Conservation (phyloP, 495 filamentous ascomycete species). For the Emericellopsis terricola region DNA sequence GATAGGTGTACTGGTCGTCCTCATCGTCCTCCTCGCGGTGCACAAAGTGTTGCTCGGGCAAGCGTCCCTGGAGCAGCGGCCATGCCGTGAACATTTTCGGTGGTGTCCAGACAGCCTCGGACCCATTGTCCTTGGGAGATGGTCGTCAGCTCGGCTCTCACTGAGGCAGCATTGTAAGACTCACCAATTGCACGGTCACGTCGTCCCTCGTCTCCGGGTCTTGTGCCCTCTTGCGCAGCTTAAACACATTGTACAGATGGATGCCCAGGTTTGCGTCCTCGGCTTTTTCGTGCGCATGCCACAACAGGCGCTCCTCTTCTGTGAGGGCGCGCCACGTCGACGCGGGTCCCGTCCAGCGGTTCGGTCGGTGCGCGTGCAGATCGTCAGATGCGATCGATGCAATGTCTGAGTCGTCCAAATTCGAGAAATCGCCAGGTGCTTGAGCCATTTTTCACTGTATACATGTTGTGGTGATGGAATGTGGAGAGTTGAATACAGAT, state of each 20-base stretch:
- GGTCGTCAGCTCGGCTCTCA: no score
- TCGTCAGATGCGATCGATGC: slow-evolving; percentile 13
- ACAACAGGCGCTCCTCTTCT: slow-evolving; percentile 34
- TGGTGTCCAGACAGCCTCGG: slow-evolving; percentile 19
- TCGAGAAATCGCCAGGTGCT: no score
- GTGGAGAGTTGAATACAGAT: background rate
- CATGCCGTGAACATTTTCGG: slow-evolving; percentile 56
- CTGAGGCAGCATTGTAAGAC: no score
- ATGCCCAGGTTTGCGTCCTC: slow-evolving; percentile 43
- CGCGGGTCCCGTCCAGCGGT: slow-evolving; percentile 32
- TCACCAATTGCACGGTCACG: slow-evolving; percentile 11
- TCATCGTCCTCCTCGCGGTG: slow-evolving; percentile 16
- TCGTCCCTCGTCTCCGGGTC: slow-evolving; percentile 7
- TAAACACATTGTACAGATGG: slow-evolving; percentile 62
- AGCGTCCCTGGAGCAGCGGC: slow-evolving; percentile 42
- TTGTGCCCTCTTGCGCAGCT: slow-evolving; percentile 28
- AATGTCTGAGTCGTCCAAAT: slow-evolving; percentile 9
- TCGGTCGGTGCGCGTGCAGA: slow-evolving; percentile 22
- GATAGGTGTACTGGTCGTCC: slow-evolving; percentile 27
- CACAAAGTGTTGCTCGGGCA: slow-evolving; percentile 33
- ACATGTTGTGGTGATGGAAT: background rate
- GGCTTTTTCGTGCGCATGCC: slow-evolving; percentile 35
- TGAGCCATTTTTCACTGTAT: no score
- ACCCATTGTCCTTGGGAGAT: slow-evolving; percentile 4
- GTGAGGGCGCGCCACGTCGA: slow-evolving; percentile 45